phyloP scores from a whole-genome alignment of 495 filamentous ascomycete species.

The Cetradonia linearis region DNA sequence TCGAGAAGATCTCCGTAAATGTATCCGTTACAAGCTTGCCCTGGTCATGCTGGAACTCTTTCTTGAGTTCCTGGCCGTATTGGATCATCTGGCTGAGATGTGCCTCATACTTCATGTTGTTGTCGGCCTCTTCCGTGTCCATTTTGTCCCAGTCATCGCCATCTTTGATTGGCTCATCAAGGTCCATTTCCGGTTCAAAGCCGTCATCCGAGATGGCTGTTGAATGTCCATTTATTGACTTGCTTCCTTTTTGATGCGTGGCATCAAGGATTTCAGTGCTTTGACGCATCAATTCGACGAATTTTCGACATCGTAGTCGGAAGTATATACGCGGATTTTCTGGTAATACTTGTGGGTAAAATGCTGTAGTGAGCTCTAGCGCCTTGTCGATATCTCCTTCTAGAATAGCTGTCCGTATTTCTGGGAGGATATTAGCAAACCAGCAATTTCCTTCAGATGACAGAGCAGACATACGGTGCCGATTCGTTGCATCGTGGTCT shows the following conservation, averaged over 20 bases:
- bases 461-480: slow-evolving; percentile 56
- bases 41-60: slow-evolving; percentile 63
- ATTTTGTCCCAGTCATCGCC: slow-evolving; percentile 44
- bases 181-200: slow-evolving; percentile 66
- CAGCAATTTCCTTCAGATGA: neutral
- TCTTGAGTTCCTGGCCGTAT: slow-evolving; percentile 71
- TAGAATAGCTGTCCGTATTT: slow-evolving; percentile 78
- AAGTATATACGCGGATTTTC: slow-evolving; percentile 88
- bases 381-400: slow-evolving; percentile 91
- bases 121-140: slow-evolving; percentile 40
- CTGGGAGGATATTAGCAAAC: slow-evolving; percentile 34
- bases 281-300: slow-evolving; percentile 89
- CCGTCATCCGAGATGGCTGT: slow-evolving; percentile 38
- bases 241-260: slow-evolving; percentile 32
- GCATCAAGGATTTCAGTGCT: slow-evolving; percentile 53
- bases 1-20: slow-evolving; percentile 75
- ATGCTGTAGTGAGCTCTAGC: slow-evolving; percentile 64
- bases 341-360: slow-evolving; percentile 70
- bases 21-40: slow-evolving; percentile 58
- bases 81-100: slow-evolving; percentile 59
- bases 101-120: slow-evolving; percentile 38
- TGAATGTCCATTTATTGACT: slow-evolving; percentile 28
- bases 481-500: slow-evolving; percentile 75
- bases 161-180: slow-evolving; percentile 55
- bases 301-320: slow-evolving; percentile 79